phyloP scores from a whole-genome alignment of 495 filamentous ascomycete species.

The Elasticomyces elasticus region DNA sequence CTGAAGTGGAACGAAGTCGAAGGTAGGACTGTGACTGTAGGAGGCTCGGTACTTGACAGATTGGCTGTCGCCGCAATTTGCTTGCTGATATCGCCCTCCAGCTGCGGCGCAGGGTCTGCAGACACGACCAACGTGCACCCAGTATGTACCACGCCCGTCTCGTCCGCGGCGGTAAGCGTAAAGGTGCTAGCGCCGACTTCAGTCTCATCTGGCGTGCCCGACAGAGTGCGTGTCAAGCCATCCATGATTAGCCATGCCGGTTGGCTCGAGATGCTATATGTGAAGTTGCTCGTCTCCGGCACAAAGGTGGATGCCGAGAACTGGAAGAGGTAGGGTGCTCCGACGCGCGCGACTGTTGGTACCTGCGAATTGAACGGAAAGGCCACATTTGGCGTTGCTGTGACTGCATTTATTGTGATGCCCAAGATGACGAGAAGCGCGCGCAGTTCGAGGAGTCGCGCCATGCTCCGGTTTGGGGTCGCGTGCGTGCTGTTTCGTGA shows the following conservation, averaged over 20 bases:
- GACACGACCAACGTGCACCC: constrained; percentile 25
- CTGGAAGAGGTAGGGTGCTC: constrained; percentile 52
- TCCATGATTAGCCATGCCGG: constrained; percentile 65
- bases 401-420: neutral
- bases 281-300: constrained; percentile 40
- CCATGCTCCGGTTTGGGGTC: neutral
- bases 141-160: constrained; percentile 23
- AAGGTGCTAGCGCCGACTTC: constrained; percentile 50
- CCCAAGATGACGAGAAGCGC: neutral
- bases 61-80: constrained; percentile 24
- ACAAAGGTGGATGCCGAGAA: constrained; percentile 61
- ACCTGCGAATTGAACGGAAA: constrained; percentile 71
- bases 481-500: too few species aligned
- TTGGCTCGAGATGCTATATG: constrained; percentile 52
- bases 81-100: constrained; percentile 22
- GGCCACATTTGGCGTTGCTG: constrained; percentile 31
- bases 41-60: constrained; percentile 22
- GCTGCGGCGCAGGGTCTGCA: constrained; percentile 17
- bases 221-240: constrained; percentile 49
- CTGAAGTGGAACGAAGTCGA: constrained; percentile 22
- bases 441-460: neutral
- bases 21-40: constrained; percentile 21
- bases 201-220: constrained; percentile 49
- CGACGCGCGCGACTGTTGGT: constrained; percentile 61
- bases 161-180: constrained; percentile 25